Evolutionary conservation across 805 yeast genomes (phyloP).

Genomic region (Grigorovia jiainica): DNA sequence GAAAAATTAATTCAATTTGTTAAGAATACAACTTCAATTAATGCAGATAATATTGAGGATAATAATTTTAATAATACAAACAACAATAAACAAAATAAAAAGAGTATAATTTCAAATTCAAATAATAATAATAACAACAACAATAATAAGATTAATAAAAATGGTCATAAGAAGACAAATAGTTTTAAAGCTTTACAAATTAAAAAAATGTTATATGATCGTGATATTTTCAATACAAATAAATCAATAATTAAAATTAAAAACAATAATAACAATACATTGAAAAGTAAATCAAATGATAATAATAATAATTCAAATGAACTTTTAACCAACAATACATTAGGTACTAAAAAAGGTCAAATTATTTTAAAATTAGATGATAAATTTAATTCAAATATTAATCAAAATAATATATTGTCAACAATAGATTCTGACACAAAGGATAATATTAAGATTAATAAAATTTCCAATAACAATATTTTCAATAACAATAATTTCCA

Average conservation of each 20-base stretch:
- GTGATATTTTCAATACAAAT: slow-evolving; percentile 20
- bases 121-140: not conserved
- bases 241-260: not conserved
- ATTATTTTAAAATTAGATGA: not conserved
- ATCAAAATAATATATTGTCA: no score
- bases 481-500: not conserved
- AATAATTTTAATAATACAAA: no score
- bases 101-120: slow-evolving; percentile 2
- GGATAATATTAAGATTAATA: no score
- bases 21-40: slow-evolving; percentile 7
- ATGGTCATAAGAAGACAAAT: slow-evolving; percentile 26
- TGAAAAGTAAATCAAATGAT: not conserved
- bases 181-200: slow-evolving; percentile 29
- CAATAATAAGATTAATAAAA: not conserved
- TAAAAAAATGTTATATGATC: slow-evolving; percentile 23
- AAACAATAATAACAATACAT: no score
- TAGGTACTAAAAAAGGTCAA: not conserved
- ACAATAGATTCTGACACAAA: no score
- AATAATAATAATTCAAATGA: not conserved
- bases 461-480: no score
- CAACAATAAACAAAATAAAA: not conserved
- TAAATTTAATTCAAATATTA: not conserved
- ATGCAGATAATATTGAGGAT: not conserved
- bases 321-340: not conserved
- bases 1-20: slow-evolving; percentile 23